Evolutionary conservation across 2,329 filamentous ascomycete genomes (phyloP), one percentile per base, ranked within the genome.

Genomic region (Zarea fungicola): DNA sequence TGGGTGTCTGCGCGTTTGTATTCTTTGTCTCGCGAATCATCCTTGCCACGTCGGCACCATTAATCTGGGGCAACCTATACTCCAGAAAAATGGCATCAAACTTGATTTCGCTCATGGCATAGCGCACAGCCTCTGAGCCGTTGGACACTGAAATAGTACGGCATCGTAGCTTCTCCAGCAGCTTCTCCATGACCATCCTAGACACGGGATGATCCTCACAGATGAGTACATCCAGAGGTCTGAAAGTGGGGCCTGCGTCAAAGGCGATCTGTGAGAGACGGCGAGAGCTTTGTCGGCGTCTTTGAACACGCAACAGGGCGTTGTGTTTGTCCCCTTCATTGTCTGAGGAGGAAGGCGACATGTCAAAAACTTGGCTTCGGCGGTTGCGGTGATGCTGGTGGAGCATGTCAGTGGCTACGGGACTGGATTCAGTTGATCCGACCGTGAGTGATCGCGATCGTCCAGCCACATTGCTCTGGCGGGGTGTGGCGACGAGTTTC

Each of bases 71-170:
- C 39, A 99, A 74, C 64, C 92, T 95, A 71, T 90, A 96, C 68
- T 99, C 93, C 67, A 96, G 92, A 75, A 99, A 93, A 64, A 99
- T 96, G 59, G 96, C 89, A 67, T 99, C 93, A 62, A 97, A 99
- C 62, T 97, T 95, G 63, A 99, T 92, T 63, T 97, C 92, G 61
- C 92, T 92, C 76, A 95, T 88, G 23, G 93, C 90, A 67, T 93
- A 96, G 19, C 92, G 83, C 59, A 96, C 85, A 10, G 92, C 93
- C 62, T 99, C 93, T 0, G 89, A 85, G 1, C 93, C 93, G 58
- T 91, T 96, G 3, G 85, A 79, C 5, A 93, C 92, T 3, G 89
- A 90, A 60, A 99, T 93, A 8, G 92, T 96, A 35, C 93, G 87
- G 61, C 93, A 99, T 29, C 89, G 86, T 29, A 97, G 74, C 69